These are phyloP conservation scores for Fusarium irregulare DNA, from an alignment of 2,329 filamentous ascomycete species.

Conservation along the genomic window DNA sequence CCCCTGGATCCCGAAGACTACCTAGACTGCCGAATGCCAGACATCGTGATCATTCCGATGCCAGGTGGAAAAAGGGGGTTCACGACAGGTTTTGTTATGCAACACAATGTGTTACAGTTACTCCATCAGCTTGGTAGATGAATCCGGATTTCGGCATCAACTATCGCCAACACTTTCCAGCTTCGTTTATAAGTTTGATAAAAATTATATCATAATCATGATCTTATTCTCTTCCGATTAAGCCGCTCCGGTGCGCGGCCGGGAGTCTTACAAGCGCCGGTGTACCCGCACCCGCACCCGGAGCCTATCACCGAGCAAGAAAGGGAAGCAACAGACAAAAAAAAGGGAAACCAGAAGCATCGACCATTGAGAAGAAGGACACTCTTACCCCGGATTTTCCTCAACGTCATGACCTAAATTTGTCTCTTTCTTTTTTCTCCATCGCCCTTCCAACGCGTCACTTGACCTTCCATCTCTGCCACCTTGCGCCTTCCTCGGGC, in stretches of 20 bases:
- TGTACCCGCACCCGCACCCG: constrained; percentile 26
- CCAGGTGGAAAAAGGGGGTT: constrained; percentile 18
- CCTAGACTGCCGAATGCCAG: neutral
- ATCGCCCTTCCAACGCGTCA: constrained; percentile 25
- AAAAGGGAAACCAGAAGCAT: constrained; percentile 6
- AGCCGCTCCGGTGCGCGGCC: constrained; percentile 29
- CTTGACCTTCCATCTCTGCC: constrained; percentile 7
- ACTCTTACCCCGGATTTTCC: constrained; percentile 42
- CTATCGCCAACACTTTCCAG: neutral
- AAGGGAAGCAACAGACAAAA: neutral
- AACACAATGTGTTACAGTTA: constrained; percentile 8
- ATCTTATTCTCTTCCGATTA: neutral
- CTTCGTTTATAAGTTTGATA: neutral
- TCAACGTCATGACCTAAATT: constrained; percentile 33
- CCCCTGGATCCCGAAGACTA: constrained; percentile 4
- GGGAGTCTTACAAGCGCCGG: constrained; percentile 27
- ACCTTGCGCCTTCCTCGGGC: neutral
- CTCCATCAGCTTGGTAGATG: neutral
- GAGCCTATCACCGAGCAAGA: constrained; percentile 14
- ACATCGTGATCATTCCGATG: constrained; percentile 5
- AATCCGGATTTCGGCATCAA: neutral
- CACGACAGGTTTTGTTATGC: neutral
- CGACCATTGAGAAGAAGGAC: constrained; percentile 25
- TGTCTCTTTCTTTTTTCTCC: neutral
- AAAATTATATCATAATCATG: neutral